phyloP scores from a whole-genome alignment of 768 basidiomycete species.

The Holtermannia corniformis region DNA sequence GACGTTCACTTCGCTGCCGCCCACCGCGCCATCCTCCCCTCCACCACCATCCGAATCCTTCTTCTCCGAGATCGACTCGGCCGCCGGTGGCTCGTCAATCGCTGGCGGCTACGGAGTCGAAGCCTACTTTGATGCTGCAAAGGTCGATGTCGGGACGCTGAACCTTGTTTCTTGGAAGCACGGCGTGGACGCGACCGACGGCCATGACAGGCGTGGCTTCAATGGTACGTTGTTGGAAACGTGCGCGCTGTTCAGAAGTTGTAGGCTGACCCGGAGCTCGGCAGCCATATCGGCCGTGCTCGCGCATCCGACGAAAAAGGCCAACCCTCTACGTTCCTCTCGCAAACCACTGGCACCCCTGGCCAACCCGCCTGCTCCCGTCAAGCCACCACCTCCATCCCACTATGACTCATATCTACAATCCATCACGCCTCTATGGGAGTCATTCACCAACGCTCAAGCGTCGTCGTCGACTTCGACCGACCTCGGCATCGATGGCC shows the following conservation, averaged over 20 bases:
- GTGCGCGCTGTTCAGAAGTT: too few species aligned
- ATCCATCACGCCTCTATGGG: conserved; percentile 40
- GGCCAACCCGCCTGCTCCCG: conserved; percentile 50
- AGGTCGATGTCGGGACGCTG: conserved; percentile 17
- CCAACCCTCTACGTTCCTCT: conserved; percentile 70
- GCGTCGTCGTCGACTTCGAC: conserved; percentile 13
- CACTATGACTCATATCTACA: conserved; percentile 40
- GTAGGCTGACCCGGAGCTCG: conserved; percentile 2
- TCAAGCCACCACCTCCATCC: conserved; percentile 37
- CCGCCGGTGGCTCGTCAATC: conserved; percentile 15
- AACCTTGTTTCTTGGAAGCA: conserved; percentile 39
- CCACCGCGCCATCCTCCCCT: conserved; percentile 26
- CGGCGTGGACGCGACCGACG: conserved; percentile 29
- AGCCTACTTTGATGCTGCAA: neutral
- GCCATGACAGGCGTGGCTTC: conserved; percentile 57
- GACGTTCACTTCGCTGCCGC: conserved; percentile 10
- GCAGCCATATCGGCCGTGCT: conserved; percentile 88
- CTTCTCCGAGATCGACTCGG: conserved; percentile 30
- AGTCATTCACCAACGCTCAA: conserved; percentile 14
- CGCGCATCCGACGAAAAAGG: conserved; percentile 75
- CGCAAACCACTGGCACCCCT: conserved; percentile 62
- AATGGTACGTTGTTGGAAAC: conserved; percentile 53
- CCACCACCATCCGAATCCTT: conserved; percentile 30
- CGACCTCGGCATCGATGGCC: neutral
- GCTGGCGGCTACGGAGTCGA: conserved; percentile 13